phyloP scores from a whole-genome alignment of 73 alveolate species.

The Paramecium biaurelia region DNA sequence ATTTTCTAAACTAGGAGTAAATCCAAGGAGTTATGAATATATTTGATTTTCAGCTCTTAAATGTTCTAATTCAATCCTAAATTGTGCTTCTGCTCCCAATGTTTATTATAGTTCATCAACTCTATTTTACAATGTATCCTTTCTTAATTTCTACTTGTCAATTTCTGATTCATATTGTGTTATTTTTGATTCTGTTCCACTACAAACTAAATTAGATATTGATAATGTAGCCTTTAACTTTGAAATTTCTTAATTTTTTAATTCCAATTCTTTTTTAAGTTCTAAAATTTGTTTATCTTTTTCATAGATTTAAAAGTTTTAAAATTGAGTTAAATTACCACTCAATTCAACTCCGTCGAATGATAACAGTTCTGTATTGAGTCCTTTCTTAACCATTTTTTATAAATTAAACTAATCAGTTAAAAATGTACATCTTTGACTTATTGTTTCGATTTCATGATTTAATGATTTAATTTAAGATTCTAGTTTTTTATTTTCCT shows the following conservation, averaged over 20 bases:
- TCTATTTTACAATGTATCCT: neutral
- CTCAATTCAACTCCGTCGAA: neutral
- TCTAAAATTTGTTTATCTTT: neutral
- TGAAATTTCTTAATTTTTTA: constrained; percentile 3
- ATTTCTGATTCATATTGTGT: neutral
- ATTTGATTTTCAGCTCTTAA: constrained; percentile 31
- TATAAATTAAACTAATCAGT: neutral
- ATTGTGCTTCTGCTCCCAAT: neutral
- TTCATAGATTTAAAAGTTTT: neutral
- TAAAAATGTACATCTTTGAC: neutral
- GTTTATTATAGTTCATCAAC: neutral
- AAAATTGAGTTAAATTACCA: constrained; percentile 6
- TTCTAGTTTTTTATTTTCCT: neutral
- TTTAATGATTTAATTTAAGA: neutral
- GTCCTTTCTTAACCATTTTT: neutral
- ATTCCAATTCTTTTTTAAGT: neutral
- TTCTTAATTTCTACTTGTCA: neutral
- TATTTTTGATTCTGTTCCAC: neutral
- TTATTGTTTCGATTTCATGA: neutral
- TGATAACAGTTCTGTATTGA: neutral
- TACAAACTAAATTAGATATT: neutral
- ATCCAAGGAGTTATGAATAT: neutral
- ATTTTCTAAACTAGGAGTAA: neutral
- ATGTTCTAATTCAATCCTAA: constrained; percentile 20
- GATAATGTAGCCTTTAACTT: neutral